Evolutionary conservation across 2,329 filamentous ascomycete species (phyloP), one percentile per base, ranked within the genome.

Genomic region (Xylaria hypoxylon): DNA sequence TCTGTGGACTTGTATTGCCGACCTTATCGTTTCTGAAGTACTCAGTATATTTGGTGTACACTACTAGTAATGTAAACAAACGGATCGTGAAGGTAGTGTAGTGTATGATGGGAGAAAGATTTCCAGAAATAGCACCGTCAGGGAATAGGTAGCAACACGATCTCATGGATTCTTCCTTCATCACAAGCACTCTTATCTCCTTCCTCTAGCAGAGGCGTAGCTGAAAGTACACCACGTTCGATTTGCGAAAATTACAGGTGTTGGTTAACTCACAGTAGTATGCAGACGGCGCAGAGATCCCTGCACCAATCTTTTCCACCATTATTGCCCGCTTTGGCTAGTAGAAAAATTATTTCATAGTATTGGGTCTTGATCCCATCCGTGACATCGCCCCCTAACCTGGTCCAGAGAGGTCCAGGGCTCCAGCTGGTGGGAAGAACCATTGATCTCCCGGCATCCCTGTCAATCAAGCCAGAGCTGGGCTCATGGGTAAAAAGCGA

Each of bases 401-500:
- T 44, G 52, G 65, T 53, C 62, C 40, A 52, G 52, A 62, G 52
- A 61, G 45, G 52, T 53, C 56, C 50, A 59, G 51, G 59, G 28
- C 42, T 59, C 62, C 63, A 58, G 63, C 67, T 63, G 22, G 38
- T 65, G 65, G 47, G 65, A 53, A 57, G 50, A 59, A 52, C 52
- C 52, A 65, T 58, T 62, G 47, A 67, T 65, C 61, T 40, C 57
- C 57, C n/a, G 6, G 19, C 2, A 68, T 55, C 67, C 67, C 57
- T 68, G 67, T 38, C 42, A 48, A 24, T 42, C 15, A 26, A 65
- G n/a, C 44, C 22, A 55, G 53, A 68, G 66, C 66, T 68, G 66
- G 59, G 15, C 59, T 62, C 51, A 52, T 59, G 52, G 57, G 47
- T 47, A 44, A 28, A 51, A 55, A 26, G n/a, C 38, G 42, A 50